Percentiles rank a stretch among this genome's conserved stretches.
Conservation (phyloP, 1,284 basidiomycete genomes). For the Sphagnurus paluster region DNA sequence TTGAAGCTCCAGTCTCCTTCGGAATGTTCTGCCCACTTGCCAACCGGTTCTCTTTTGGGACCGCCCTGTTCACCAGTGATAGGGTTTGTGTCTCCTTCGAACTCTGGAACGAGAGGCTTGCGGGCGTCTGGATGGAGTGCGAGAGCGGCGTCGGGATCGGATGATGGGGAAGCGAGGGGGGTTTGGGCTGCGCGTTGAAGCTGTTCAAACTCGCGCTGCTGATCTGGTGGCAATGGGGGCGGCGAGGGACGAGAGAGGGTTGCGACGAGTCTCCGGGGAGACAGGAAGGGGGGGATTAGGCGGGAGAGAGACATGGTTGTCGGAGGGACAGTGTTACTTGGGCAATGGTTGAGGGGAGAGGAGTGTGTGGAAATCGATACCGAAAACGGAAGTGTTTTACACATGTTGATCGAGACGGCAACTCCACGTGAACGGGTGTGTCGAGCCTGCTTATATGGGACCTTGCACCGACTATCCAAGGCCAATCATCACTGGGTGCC, state of each 20-base stretch:
- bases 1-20: slow-evolving; percentile 84
- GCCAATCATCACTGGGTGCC: neutral
- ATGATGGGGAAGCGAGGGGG: slow-evolving; percentile 33
- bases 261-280: slow-evolving; percentile 11
- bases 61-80: slow-evolving; percentile 74
- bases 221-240: slow-evolving; percentile 64
- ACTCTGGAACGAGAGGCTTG: slow-evolving; percentile 56
- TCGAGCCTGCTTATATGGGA: neutral
- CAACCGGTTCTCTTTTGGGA: slow-evolving; percentile 74
- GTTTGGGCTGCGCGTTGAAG: slow-evolving; percentile 61
- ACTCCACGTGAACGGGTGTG: slow-evolving; percentile 6
- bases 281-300: neutral
- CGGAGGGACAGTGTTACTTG: neutral
- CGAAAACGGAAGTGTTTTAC: too few species aligned
- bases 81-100: slow-evolving; percentile 75
- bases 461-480: neutral
- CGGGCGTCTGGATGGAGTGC: slow-evolving; percentile 70
- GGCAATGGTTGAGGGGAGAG: neutral
- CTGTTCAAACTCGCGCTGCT: slow-evolving; percentile 78
- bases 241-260: slow-evolving; percentile 60
- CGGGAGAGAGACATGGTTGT: neutral
- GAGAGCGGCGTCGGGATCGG: slow-evolving; percentile 32
- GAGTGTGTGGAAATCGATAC: too few species aligned
- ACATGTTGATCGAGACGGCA: neutral
- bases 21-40: slow-evolving; percentile 51